phyloP scores from a whole-genome alignment of 257 asterid genomes.

The Coffea canephora region DNA sequence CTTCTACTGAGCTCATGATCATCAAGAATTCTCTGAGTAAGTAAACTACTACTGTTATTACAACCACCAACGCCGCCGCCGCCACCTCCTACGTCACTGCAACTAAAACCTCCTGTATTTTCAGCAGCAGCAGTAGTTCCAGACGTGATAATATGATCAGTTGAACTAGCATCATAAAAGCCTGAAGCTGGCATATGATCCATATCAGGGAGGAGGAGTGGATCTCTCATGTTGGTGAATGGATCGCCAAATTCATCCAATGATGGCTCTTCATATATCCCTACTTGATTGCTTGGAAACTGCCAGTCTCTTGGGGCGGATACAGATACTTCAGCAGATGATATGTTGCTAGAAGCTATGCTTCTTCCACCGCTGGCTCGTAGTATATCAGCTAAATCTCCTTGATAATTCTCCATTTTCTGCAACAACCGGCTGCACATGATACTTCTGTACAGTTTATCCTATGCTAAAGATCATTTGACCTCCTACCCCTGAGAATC shows the following conservation, averaged over 20 bases:
- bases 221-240: constrained; percentile 62
- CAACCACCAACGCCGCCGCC: neutral
- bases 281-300: constrained; percentile 28
- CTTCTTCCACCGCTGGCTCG: constrained; percentile 39
- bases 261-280: constrained; percentile 23
- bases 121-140: neutral
- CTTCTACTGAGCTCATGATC: constrained; percentile 49
- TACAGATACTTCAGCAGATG: constrained; percentile 14
- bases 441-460: neutral
- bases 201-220: constrained; percentile 51
- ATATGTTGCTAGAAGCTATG: neutral
- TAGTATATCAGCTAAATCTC: constrained; percentile 78
- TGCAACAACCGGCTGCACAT: constrained; percentile 47
- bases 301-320: constrained; percentile 41
- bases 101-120: neutral
- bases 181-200: constrained; percentile 25
- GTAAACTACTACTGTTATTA: neutral
- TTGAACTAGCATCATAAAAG: constrained; percentile 14
- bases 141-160: neutral
- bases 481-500: constrained; percentile 27
- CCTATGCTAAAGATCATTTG: constrained; percentile 15
- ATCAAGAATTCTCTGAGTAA: constrained; percentile 16
- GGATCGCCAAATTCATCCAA: constrained; percentile 78
- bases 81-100: neutral
- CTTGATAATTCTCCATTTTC: constrained; percentile 61